Percentiles rank a stretch among this genome's conserved stretches.
phyloP scores from a whole-genome alignment of 441 rosid species.

The Brassica hybrid region DNA sequence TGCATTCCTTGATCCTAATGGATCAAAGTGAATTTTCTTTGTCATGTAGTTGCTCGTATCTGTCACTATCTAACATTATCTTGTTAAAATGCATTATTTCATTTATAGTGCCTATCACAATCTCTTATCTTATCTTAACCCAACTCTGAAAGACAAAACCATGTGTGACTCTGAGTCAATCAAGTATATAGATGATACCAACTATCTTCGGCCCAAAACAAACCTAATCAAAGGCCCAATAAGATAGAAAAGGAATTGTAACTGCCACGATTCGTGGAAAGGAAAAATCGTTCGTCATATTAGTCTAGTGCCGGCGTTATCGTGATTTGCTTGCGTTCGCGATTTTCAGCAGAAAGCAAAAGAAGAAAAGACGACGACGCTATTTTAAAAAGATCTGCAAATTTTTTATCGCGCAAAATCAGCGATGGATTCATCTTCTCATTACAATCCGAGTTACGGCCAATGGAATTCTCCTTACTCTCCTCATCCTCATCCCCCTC shows the following conservation, averaged over 20 bases:
- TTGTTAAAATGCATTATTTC: slow-evolving; percentile 11
- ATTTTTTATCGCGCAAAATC: neutral
- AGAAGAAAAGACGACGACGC: neutral
- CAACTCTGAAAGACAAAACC: neutral
- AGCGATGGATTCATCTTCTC: slow-evolving; percentile 57
- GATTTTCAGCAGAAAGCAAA: slow-evolving; percentile 2
- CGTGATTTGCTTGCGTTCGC: neutral
- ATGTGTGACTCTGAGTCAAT: slow-evolving; percentile 18
- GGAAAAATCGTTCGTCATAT: neutral
- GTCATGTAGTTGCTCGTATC: slow-evolving; percentile 10
- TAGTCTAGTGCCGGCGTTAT: neutral
- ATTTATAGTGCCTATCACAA: slow-evolving; percentile 26
- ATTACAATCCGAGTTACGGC: slow-evolving; percentile 37
- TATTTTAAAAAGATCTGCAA: neutral
- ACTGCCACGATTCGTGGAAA: slow-evolving; percentile 1
- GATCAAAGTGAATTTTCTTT: slow-evolving; percentile 40
- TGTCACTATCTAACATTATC: slow-evolving; percentile 25
- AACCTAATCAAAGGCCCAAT: neutral
- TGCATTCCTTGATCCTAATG: slow-evolving; percentile 38
- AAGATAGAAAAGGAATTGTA: neutral
- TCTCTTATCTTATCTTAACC: neutral
- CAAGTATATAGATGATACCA: neutral
- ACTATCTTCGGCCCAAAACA: neutral
- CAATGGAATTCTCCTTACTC: slow-evolving; percentile 50
- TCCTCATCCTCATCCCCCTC: slow-evolving; percentile 40